Base-by-base conservation (phyloP, 371 early-diverging fungal species). In the Coemansia sp. region DNA sequence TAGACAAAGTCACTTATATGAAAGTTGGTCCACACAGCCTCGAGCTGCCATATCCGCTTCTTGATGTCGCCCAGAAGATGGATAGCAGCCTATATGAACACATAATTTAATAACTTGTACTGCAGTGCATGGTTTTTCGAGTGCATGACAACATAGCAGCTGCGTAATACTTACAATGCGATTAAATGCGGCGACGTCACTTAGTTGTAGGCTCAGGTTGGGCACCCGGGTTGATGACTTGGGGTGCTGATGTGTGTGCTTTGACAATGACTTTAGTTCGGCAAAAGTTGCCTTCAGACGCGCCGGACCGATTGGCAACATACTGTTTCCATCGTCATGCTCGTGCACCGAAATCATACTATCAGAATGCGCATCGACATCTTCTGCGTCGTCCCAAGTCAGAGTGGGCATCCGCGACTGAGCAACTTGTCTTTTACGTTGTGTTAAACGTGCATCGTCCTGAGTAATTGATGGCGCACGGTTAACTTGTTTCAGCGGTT, bases 1-100 rank as follows among this genome's bases (percentile, higher is more conserved):
- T n/a, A 0, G 1, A 66, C 68, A 63, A 59, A 68, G 11, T 68
- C 66, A 40, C 73, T 72, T 6, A 78, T 72, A 28, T 72, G 69
- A 8, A 66, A 62, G 20, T 78, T 69, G 2, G 39, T 6, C 72
- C 78, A 78, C 2, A 69, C 53, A 1, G 69, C 69, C 47, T 68
- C 73, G 0, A 58, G 52, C 26, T 72, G 68, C 73, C 78, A 72
- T 9, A 63, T 42, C 5, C 69, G 56, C 39, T 47, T 21, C 11
- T 63, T 33, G 3, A 65, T 42, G 20, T 55, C 28, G 8, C 60
- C 78, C 37, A 78, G 14, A 18, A 78, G 58, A 9, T 62, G 55
- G 6, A 59, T 33, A 6, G 73, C 68, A 2, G 73, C 72, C 77
- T 77, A 77, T 11, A 37, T 12, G 0, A 37, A 37, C 37, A 37